Percentiles rank a stretch among this genome's conserved stretches.
phyloP scores from a whole-genome alignment of 2,329 filamentous ascomycete genomes.

The Aureobasidium leucospermi region DNA sequence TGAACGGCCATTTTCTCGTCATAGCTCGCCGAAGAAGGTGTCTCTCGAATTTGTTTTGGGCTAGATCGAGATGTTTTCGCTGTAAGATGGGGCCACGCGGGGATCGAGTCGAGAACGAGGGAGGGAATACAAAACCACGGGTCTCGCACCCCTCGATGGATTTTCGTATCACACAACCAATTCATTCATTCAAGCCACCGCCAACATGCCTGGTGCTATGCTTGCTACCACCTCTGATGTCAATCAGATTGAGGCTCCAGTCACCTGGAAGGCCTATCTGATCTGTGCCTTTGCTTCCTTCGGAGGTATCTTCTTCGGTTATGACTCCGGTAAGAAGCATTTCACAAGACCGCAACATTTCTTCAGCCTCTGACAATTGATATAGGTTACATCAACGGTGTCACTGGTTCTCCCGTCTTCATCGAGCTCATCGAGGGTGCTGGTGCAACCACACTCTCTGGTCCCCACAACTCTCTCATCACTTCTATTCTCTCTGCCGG shows the following conservation, averaged over 20 bases:
- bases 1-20: conserved; percentile 9
- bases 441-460: conserved; percentile 24
- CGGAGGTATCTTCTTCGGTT: conserved; percentile 65
- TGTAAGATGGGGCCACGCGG: conserved; percentile 5
- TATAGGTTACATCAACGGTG: conserved; percentile 54
- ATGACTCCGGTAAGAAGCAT: conserved; percentile 51
- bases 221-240: conserved; percentile 42
- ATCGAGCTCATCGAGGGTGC: conserved; percentile 44
- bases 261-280: conserved; percentile 35
- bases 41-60: neutral
- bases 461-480: conserved; percentile 49
- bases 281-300: conserved; percentile 44
- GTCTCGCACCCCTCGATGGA: neutral
- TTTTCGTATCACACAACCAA: neutral
- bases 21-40: conserved; percentile 10
- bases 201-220: conserved; percentile 12
- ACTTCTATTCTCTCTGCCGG: conserved; percentile 66
- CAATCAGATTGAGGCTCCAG: conserved; percentile 46
- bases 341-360: too few species aligned
- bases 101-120: neutral
- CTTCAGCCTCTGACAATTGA: neutral
- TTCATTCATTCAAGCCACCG: conserved; percentile 5
- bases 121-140: conserved; percentile 10
- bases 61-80: conserved; percentile 6
- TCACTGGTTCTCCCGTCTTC: conserved; percentile 41